Evolutionary conservation across 306 rosid genomes (phyloP).

Genomic region (Prunus mume): DNA sequence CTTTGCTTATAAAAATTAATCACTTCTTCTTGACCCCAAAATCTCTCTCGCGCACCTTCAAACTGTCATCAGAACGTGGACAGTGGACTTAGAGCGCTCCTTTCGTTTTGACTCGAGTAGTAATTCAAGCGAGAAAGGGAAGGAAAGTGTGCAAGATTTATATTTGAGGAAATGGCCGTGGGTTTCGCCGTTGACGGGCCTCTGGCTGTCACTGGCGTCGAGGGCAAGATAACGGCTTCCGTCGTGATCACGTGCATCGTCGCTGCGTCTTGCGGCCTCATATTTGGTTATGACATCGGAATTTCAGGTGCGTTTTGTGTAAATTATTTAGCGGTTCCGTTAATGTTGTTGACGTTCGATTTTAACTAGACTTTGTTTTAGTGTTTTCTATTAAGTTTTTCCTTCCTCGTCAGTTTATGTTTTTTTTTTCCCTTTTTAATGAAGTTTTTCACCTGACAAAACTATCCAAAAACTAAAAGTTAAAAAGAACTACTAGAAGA

Average conservation of each 20-base stretch:
- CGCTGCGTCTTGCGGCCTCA: constrained; percentile 69
- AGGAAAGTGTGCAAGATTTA: background rate
- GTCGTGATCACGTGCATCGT: constrained; percentile 63
- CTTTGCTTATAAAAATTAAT: background rate
- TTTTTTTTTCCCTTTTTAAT: too few relatives aligned
- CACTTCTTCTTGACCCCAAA: background rate
- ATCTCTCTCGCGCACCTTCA: background rate
- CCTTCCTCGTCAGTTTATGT: background rate
- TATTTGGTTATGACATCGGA: constrained; percentile 68
- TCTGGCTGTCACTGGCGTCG: background rate
- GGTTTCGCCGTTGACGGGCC: constrained; percentile 41
- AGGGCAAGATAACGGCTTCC: constrained; percentile 48
- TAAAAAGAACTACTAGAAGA: background rate
- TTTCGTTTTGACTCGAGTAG: background rate
- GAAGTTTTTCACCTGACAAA: too few relatives aligned
- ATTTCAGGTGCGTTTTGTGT: constrained; percentile 46
- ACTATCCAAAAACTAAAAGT: background rate
- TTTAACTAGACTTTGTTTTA: background rate
- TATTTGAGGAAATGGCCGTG: constrained; percentile 39
- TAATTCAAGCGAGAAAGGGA: background rate
- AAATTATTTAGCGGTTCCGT: background rate
- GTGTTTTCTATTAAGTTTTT: background rate
- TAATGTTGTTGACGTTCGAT: background rate
- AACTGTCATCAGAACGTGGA: background rate
- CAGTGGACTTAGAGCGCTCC: background rate